phyloP scores from a whole-genome alignment of 176 grass and related monocot species.

The Zea mays region DNA sequence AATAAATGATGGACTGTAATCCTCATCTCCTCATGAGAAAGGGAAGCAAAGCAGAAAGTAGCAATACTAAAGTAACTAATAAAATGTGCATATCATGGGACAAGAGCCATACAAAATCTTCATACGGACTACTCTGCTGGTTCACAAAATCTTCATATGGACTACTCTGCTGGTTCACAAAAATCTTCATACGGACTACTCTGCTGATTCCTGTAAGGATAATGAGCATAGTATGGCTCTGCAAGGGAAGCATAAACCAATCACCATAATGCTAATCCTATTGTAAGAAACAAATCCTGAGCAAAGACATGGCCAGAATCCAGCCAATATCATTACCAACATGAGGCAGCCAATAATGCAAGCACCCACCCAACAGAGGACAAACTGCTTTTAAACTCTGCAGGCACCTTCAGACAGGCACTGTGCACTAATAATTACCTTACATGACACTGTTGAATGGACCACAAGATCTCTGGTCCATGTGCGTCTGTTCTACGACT shows the following conservation, averaged over 20 bases:
- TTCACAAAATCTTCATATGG: not conserved
- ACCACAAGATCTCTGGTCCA: conserved; percentile 27
- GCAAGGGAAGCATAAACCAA: not conserved
- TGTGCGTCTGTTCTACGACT: conserved; percentile 32
- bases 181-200: not conserved
- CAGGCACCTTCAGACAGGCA: not conserved
- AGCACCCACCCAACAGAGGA: not conserved
- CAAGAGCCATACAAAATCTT: not conserved
- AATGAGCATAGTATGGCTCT: not conserved
- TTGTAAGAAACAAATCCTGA: conserved; percentile 10
- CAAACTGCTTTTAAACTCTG: conserved; percentile 28
- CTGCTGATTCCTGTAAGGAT: not conserved
- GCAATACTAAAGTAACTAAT: conserved; percentile 9
- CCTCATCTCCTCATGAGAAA: not conserved
- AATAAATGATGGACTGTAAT: not conserved
- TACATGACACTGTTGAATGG: not conserved
- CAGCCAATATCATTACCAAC: not conserved
- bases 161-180: not conserved
- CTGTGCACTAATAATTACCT: conserved; percentile 25
- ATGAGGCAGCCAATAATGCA: not conserved
- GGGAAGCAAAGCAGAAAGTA: not conserved
- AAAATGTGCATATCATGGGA: not conserved
- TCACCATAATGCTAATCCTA: not conserved
- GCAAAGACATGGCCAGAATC: not conserved
- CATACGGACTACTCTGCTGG: not conserved